Evolutionary conservation across 768 basidiomycete genomes (phyloP), one percentile per base, ranked within the genome.

Genomic region (Tricholoma matsutake): DNA sequence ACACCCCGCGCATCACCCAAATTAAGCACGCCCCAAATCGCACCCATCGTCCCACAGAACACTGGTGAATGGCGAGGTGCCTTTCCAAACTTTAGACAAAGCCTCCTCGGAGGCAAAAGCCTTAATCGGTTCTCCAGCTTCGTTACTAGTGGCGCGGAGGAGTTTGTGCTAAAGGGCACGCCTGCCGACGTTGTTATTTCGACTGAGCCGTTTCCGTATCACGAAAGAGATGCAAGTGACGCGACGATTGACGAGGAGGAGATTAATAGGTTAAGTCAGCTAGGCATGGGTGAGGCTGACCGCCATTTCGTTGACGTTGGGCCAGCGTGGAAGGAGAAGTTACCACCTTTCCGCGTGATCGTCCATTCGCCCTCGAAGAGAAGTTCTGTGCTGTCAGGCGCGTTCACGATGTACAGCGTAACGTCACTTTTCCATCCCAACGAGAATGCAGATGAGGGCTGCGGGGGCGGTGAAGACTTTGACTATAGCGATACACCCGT

Each of bases 121-220:
- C 73, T 93, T 57, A 92, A 93, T 71, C 82, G 91, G n/a, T 94
- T 94, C 74, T 92, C 91, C 0, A 87, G 81, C 59, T 94, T 93
- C 70, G 91, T 94, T 13, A 91, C 89, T 6, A 91, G 88, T 60
- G 92, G 92, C 35, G 92, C 92, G 9, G 92, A 94, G 71, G 87
- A 87, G 56, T 94, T 86, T 76, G 81, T 93, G 7, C 80, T 93
- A n/a, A 83, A 87, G 54, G 92, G 92, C 4, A 77, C 74, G 28
- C 71, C 75, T 1, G 71, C 75, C 47, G 77, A 79, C 13, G 63
- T 72, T 6, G 61, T 64, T 31, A 59, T 70, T 32, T 49, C 68
- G 4, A 63, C 71, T 5, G 29, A 65, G 13, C 13, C 53, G 9
- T 18, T 37, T 14, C 29, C 55, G 10, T 16, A 47, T 14, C 79